Base-by-base conservation (phyloP, 148 eudicot genomes). In the Camellia japonica region DNA sequence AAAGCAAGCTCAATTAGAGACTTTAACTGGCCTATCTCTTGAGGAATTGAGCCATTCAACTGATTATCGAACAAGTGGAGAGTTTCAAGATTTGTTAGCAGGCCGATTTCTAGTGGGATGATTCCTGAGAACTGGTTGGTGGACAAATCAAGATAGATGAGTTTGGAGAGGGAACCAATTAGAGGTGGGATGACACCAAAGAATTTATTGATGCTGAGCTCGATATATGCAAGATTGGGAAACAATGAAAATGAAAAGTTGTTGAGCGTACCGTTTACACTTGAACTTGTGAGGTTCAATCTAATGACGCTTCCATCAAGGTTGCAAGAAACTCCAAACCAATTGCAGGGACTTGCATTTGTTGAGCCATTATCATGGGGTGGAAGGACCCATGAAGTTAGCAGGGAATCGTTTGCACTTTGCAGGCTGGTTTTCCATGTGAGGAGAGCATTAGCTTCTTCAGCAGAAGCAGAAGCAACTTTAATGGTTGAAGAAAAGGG, bases 371-470 rank as follows among this genome's bases (percentile, higher is more conserved):
- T 3, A 10, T 46, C 4, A 23, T 52, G 56, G 12, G 47, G 71
- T 12, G 79, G 82, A 74, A 79, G 71, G 15, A 72, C 58, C 90
- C 90, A 87, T 73, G 90, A 81, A 59, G 30, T 30, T 0, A 30
- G 30, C 30, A 30, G 0, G 18, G 86, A 72, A 51, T 73, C 82
- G 75, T 76, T 83, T 62, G 49, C 78, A 62, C 59, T 76, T 67
- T 78, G 84, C 49, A 87, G 80, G 80, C 78, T 87, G 11, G 81
- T 7, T 76, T 87, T 85, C 86, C 90, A 85, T 76, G 61, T 66
- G 23, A 87, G 65, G 7, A 87, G 90, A 68, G 88, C 80, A 43
- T 78, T 76, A 3, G 80, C 85, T 83, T 87, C 86, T 73, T 81
- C 87, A 14, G 44, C 42, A 65, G 61, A 67, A 58, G 83, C 80